Conservation (phyloP, 2,329 filamentous ascomycete species). For the Setomelanomma holmii region DNA sequence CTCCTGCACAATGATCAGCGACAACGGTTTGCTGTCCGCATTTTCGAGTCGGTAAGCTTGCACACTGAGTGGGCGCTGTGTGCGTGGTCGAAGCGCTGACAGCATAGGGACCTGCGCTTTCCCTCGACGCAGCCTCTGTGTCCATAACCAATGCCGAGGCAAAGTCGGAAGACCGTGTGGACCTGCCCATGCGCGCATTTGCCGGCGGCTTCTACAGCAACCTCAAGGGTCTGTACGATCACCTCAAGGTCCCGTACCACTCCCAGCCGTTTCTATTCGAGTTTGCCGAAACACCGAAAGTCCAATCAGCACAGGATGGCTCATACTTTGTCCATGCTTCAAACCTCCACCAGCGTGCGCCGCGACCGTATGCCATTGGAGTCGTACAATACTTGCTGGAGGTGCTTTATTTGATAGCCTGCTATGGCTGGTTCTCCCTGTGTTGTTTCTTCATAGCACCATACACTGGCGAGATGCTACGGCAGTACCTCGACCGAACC, state of each 20-base stretch:
- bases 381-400: constrained; percentile 54
- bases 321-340: constrained; percentile 63
- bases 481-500: constrained; percentile 60
- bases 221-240: constrained; percentile 63
- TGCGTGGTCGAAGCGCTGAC: constrained; percentile 2
- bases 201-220: constrained; percentile 63
- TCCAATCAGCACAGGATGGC: constrained; percentile 6
- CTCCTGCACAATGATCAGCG: constrained; percentile 52
- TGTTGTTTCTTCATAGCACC: constrained; percentile 60
- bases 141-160: constrained; percentile 41
- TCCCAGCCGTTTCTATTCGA: constrained; percentile 62
- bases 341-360: constrained; percentile 59
- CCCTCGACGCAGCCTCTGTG: constrained; percentile 55
- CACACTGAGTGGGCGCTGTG: background rate
- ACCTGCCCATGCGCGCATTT: constrained; percentile 62
- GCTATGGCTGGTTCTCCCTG: constrained; percentile 62
- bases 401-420: constrained; percentile 54
- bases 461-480: constrained; percentile 54
- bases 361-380: constrained; percentile 47
- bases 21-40: constrained; percentile 51
- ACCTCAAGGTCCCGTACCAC: constrained; percentile 60
- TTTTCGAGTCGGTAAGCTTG: constrained; percentile 55
- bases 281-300: constrained; percentile 50
- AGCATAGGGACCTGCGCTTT: constrained; percentile 52
- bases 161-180: constrained; percentile 47